Base-by-base conservation (phyloP, 345 rosid species). In the Aquilaria yunnanensis region DNA sequence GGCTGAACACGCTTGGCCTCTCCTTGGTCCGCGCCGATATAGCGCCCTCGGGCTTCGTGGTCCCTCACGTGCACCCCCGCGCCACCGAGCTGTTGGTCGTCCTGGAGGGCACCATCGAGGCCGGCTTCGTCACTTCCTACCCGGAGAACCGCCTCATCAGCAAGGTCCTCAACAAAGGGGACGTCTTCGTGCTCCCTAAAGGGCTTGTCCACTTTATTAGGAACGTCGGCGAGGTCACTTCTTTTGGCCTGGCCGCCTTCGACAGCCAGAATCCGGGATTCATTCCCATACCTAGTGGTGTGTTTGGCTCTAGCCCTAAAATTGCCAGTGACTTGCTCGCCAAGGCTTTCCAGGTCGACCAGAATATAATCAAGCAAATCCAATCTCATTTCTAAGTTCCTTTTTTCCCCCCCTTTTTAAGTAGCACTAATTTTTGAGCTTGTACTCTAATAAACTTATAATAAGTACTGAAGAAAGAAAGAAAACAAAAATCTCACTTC, bases 201-300 rank as follows among this genome's bases (percentile, higher is more conserved):
- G 76, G 75, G 54, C 61, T 70, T 62, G 73, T 79, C 13, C 83
- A 79, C 72, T 79, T 79, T 66, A 77, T 75, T 12, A 65, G 72
- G 37, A 79, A 79, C 59, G 37, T 76, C 50, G 83, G 80, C 41
- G 67, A 61, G 46, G 64, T 63, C 9, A 61, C 54, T 47, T 80
- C 80, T 3, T 74, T 73, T 70, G 78, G 78, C 51, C 68, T 73
- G 62, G 75, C 77, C 49, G 66, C 70, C 57, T 70, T 80, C 9
- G 74, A 68, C 43, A 80, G 81, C 65, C 81, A 80, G 57, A 80
- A 77, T 14, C 81, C 81, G 0, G 81, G 81, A 6, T 67, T 78
- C 57, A 68, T 68, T 14, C 71, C 79, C 33, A 71, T 77, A 52
- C 75, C 75, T 8, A 74, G 74, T 29, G 74, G 73, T 2, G 32